phyloP scores from a whole-genome alignment of 179 eudicot species.

The Sideroxylon spinosum region DNA sequence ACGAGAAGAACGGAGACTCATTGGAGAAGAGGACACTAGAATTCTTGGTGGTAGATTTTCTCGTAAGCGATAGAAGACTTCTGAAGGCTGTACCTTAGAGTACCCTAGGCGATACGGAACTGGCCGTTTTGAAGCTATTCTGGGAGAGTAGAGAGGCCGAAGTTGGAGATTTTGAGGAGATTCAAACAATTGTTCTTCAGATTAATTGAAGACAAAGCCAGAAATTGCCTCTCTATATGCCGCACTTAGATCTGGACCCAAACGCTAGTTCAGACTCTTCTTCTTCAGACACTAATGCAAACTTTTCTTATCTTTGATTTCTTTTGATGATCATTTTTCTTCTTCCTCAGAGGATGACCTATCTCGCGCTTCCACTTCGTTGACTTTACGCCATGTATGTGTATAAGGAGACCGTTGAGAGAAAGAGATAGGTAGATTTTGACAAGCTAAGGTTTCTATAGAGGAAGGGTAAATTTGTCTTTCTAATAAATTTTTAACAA shows the following conservation, averaged over 20 bases:
- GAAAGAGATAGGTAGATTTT: neutral
- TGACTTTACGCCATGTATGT: slow-evolving; percentile 7
- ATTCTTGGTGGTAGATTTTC: slow-evolving; percentile 42
- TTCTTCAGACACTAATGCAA: neutral
- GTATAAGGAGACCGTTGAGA: neutral
- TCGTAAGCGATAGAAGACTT: slow-evolving; percentile 32
- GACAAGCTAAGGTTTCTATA: neutral
- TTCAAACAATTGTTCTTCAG: too few relatives aligned
- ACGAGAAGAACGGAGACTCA: slow-evolving; percentile 17
- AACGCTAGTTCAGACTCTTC: neutral
- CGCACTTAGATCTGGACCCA: neutral
- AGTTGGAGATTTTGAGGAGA: neutral
- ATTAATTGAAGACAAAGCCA: too few relatives aligned
- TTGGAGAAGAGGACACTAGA: slow-evolving; percentile 23
- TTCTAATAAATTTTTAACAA: too few relatives aligned
- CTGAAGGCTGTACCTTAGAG: too few relatives aligned
- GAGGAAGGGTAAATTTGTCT: too few relatives aligned
- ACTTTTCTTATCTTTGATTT: neutral
- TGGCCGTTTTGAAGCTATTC: slow-evolving; percentile 21
- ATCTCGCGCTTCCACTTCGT: neutral
- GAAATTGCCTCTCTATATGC: too few relatives aligned
- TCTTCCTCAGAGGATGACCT: slow-evolving; percentile 9
- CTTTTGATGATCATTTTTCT: neutral
- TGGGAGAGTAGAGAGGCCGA: slow-evolving; percentile 22
- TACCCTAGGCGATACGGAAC: slow-evolving; percentile 64